Percentiles rank a stretch among this genome's conserved stretches.
Evolutionary conservation across 768 basidiomycete species (phyloP).

Genomic region (Macrolepiota dolichaula): DNA sequence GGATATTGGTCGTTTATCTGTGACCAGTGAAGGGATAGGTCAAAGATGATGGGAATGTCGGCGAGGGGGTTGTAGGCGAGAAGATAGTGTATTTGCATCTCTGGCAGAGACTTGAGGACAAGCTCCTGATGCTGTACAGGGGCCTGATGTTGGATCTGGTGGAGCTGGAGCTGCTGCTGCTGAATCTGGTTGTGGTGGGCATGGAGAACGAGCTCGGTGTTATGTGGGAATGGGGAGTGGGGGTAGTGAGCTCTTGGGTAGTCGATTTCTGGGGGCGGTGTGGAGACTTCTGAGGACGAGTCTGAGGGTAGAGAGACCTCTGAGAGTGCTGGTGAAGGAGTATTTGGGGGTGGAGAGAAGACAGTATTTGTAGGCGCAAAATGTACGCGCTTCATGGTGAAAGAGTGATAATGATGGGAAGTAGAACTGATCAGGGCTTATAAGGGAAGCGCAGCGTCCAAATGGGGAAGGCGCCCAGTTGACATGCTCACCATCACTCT

Average conservation of each 20-base stretch:
- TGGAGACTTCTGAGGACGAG: conserved; percentile 31
- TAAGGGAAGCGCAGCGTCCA: neutral
- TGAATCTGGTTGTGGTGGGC: neutral
- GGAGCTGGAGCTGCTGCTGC: neutral
- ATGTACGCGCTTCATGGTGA: conserved; percentile 37
- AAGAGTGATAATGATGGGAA: conserved; percentile 4
- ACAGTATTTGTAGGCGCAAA: conserved; percentile 35
- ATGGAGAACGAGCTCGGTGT: conserved; percentile 20
- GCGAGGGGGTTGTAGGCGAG: conserved; percentile 34
- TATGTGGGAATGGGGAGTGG: conserved; percentile 28
- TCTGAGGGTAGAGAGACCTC: conserved; percentile 32
- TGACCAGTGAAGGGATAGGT: conserved; percentile 32
- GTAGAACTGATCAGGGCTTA: conserved; percentile 12
- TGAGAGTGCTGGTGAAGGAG: conserved; percentile 36
- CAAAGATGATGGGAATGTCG: conserved; percentile 32
- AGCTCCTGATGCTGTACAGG: neutral
- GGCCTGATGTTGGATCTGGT: neutral
- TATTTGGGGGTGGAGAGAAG: conserved; percentile 30
- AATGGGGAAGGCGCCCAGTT: conserved; percentile 6
- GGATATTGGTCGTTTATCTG: conserved; percentile 20
- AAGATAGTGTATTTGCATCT: conserved; percentile 38
- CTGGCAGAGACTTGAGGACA: neutral
- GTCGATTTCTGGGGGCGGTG: conserved; percentile 32
- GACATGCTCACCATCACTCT: neutral
- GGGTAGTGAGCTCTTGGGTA: conserved; percentile 21